Conservation (phyloP, 257 asterid genomes). For the Linaria vulgaris region DNA sequence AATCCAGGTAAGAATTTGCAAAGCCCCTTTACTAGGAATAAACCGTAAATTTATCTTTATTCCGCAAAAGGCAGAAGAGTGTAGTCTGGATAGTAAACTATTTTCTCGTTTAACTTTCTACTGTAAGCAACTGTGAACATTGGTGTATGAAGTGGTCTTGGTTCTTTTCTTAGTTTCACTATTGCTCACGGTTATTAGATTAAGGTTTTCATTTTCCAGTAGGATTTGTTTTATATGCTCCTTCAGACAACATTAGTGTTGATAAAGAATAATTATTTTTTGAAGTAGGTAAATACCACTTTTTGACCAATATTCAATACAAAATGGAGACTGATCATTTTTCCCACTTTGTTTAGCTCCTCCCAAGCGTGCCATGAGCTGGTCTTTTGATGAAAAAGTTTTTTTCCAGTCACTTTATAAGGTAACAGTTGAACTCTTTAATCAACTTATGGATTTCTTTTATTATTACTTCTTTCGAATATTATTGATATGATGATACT, state of each 20-base stretch:
- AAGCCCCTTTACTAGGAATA: conserved; percentile 15
- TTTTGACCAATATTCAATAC: neutral
- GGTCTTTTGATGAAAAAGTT: conserved; percentile 79
- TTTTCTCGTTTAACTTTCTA: neutral
- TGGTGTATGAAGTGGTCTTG: neutral
- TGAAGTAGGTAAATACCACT: neutral
- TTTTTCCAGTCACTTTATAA: conserved; percentile 79
- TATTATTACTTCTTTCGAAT: conserved; percentile 6
- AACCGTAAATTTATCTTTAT: neutral
- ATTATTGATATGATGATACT: conserved; percentile 18
- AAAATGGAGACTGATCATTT: conserved; percentile 22
- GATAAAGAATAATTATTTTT: neutral
- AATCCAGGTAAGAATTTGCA: conserved; percentile 52
- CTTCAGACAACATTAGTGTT: neutral
- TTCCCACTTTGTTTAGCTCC: conserved; percentile 50
- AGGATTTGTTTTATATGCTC: neutral
- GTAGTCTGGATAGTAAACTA: neutral
- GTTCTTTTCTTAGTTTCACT: neutral
- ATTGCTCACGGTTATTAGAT: neutral
- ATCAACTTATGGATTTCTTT: conserved; percentile 13
- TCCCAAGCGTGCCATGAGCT: conserved; percentile 55
- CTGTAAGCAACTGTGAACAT: neutral
- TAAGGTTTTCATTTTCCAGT: neutral
- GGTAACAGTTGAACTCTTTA: conserved; percentile 41
- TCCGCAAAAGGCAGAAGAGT: too few relatives aligned